Evolutionary conservation across 2,329 filamentous ascomycete species (phyloP), one percentile per base, ranked within the genome.

Genomic region (Monosporascus cannonballus): DNA sequence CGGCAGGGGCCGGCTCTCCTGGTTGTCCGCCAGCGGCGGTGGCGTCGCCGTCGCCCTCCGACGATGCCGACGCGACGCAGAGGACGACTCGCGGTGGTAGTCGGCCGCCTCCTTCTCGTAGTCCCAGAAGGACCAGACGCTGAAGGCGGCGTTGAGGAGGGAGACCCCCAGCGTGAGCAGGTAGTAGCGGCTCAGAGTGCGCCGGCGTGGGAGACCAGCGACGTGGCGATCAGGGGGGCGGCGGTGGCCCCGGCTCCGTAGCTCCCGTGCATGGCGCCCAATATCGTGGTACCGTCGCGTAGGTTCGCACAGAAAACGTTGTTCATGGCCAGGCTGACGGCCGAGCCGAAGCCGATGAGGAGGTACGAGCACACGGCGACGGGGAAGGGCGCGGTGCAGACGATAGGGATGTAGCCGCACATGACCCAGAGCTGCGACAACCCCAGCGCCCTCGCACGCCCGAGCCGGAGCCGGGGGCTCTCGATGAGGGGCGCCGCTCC

Each of bases 181-280:
- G 66, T 92, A 95, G 73, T 88, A 94, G 18, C 81, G 76, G 45
- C 81, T 84, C 89, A 94, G 22, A 76, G 59, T 0, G 81, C 76
- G 2, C 74, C 73, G 11, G 74, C 69, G 0, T 3, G 8, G 20
- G 86, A 84, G 1, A 85, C 85, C 61, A 95, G 77, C 0, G 83
- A 77, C 0, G 89, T 95, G 2, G 89, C 89, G 15, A 90, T 80
- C 6, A 95, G 75, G 0, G 90, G 89, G 0, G 84, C 87, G 20
- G 84, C 63, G 14, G 79, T 84, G 45, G 83, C 85, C 39, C 85
- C 85, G 41, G 87, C 59, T 6, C 85, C 86, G 62, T 85, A 90
- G 45, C 74, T 77, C 6, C 86, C 88, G 64, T 91, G 87, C 54
- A 86, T 74, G 22, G 78, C 63, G 15, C 87, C 87, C 0, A 86